Evolutionary conservation across 2,329 filamentous ascomycete species (phyloP).

Genomic region (Pseudogymnoascus sp.): DNA sequence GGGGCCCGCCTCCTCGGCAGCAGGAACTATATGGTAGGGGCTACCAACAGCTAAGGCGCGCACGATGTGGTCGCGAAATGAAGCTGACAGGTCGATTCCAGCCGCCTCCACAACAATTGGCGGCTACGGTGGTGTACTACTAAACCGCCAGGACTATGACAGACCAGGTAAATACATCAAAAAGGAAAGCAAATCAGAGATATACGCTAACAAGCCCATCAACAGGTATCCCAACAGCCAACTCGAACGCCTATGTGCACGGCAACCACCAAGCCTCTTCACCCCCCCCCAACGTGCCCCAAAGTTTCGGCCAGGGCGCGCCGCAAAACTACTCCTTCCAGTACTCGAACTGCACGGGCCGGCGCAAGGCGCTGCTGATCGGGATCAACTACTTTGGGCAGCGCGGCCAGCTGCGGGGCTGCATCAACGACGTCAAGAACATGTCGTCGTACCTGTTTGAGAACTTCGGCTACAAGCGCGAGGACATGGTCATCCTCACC

Average conservation of each 20-base stretch:
- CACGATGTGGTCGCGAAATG: no score
- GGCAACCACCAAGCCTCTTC: conserved; percentile 54
- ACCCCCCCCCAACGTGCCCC: conserved; percentile 56
- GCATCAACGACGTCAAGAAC: conserved; percentile 96
- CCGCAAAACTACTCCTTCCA: conserved; percentile 75
- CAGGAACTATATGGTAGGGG: not conserved
- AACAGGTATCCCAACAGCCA: conserved; percentile 33
- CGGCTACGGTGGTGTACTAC: conserved; percentile 29
- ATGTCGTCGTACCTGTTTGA: conserved; percentile 87
- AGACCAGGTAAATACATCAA: conserved; percentile 37
- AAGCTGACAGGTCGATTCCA: conserved; percentile 11
- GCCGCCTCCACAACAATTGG: conserved; percentile 41
- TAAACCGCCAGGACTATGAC: conserved; percentile 37
- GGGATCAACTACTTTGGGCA: conserved; percentile 97
- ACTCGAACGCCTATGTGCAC: conserved; percentile 46
- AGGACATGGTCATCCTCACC: conserved; percentile 95
- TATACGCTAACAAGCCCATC: not conserved
- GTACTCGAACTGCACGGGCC: conserved; percentile 85
- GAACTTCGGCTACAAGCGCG: conserved; percentile 83
- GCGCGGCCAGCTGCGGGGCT: conserved; percentile 80
- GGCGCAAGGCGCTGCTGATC: conserved; percentile 80
- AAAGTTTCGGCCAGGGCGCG: conserved; percentile 71
- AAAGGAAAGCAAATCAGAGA: not conserved
- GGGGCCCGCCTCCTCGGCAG: conserved; percentile 12
- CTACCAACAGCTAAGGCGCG: not conserved